Evolutionary conservation across 2,329 filamentous ascomycete species (phyloP).

Genomic region (Alternaria ventricosa): DNA sequence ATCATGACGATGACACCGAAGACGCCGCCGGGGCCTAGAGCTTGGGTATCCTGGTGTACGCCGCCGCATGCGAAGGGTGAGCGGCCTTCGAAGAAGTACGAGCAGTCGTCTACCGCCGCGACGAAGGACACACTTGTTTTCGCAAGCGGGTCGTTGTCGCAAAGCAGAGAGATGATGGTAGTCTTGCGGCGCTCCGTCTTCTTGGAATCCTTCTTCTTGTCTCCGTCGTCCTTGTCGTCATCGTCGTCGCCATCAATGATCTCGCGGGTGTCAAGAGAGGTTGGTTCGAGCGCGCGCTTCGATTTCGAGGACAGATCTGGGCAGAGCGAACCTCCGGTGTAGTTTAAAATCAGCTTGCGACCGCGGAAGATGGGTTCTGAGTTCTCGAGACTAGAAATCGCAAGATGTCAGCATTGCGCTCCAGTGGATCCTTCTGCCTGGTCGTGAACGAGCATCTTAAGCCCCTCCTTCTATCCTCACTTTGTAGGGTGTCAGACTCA

Average conservation of each 20-base stretch:
- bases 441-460: background rate
- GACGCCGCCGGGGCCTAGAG: conserved; percentile 73
- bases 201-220: conserved; percentile 52
- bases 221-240: conserved; percentile 45
- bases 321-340: conserved; percentile 59
- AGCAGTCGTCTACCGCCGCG: conserved; percentile 86
- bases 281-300: conserved; percentile 32
- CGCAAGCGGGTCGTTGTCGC: conserved; percentile 79
- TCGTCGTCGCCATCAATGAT: conserved; percentile 52
- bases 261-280: conserved; percentile 36
- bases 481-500: conserved; percentile 51
- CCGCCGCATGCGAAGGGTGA: conserved; percentile 84
- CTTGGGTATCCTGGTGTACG: conserved; percentile 63
- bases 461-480: background rate
- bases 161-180: conserved; percentile 89
- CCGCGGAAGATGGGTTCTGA: conserved; percentile 65
- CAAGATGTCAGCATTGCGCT: conserved; percentile 20
- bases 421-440: conserved; percentile 2
- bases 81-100: conserved; percentile 94
- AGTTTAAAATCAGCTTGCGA: conserved; percentile 65
- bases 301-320: conserved; percentile 35
- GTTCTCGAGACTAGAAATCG: conserved; percentile 60
- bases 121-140: conserved; percentile 82
- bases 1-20: conserved; percentile 86
- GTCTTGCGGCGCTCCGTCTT: conserved; percentile 72